These are phyloP conservation scores for Papilionanthe hybrid DNA, from an alignment of 116 monocot genomes.

Conservation along the genomic window DNA sequence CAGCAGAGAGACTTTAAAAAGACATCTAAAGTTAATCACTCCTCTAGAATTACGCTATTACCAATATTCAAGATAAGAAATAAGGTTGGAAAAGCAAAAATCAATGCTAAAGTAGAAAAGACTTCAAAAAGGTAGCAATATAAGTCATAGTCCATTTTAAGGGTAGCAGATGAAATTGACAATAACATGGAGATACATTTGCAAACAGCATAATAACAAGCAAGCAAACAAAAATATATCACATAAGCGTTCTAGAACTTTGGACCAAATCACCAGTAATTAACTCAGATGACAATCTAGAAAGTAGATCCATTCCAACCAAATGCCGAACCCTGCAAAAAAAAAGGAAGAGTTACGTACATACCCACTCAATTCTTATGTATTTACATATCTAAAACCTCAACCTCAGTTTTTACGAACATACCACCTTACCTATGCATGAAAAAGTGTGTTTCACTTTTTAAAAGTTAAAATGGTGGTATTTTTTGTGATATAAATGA, in stretches of 20 bases:
- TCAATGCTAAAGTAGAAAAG: not conserved
- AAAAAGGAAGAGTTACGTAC: not conserved
- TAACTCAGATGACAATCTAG: conserved; percentile 17
- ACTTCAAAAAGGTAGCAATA: not conserved
- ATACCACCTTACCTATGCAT: too few species aligned
- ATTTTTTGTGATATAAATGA: too few species aligned
- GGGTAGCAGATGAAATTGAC: not conserved
- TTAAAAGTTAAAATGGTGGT: too few species aligned
- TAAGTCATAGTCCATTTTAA: not conserved
- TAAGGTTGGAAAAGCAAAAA: not conserved
- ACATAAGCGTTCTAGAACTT: not conserved
- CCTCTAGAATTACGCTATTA: not conserved
- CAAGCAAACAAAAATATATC: not conserved
- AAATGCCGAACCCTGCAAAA: conserved; percentile 71
- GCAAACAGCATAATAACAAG: conserved; percentile 1
- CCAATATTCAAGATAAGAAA: not conserved
- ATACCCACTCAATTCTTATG: too few species aligned
- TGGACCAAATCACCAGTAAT: not conserved
- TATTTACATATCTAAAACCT: too few species aligned
- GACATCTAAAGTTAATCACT: too few species aligned
- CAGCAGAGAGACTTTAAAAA: too few species aligned
- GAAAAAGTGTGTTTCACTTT: too few species aligned
- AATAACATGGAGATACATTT: not conserved
- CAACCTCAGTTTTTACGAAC: too few species aligned
- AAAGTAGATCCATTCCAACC: conserved; percentile 89